A percentile compares a stretch with the other conserved stretches of the same genome.
Evolutionary conservation across 2,329 filamentous ascomycete genomes (phyloP).

Genomic region (Nigrospora osmanthi): DNA sequence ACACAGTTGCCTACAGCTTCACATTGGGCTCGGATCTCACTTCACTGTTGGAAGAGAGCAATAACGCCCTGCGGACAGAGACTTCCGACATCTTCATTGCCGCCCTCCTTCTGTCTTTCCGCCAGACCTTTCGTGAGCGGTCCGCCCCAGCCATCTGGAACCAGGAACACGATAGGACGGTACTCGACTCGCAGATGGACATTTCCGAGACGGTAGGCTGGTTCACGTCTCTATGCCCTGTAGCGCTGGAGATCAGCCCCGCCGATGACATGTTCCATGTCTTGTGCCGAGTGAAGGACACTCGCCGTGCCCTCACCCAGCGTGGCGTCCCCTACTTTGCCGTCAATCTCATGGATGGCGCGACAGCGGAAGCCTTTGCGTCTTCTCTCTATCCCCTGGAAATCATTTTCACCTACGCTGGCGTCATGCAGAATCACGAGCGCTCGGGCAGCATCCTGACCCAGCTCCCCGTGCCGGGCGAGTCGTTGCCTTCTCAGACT

Average conservation of each 20-base stretch:
- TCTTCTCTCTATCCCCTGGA: conserved; percentile 44
- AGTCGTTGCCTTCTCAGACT: conserved; percentile 25
- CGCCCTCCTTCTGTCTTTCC: conserved; percentile 46
- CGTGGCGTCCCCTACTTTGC: conserved; percentile 43
- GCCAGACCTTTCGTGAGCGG: conserved; percentile 45
- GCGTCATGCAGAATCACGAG: conserved; percentile 39
- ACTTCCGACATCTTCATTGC: conserved; percentile 46
- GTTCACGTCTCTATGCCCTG: conserved; percentile 50
- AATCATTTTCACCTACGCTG: conserved; percentile 49
- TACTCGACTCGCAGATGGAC: conserved; percentile 36
- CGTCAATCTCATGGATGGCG: conserved; percentile 20
- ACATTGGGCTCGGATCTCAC: conserved; percentile 32
- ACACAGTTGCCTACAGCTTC: conserved; percentile 33
- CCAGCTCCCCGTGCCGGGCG: conserved; percentile 32
- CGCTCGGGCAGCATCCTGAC: conserved; percentile 40
- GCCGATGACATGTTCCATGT: conserved; percentile 42
- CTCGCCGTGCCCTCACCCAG: conserved; percentile 32
- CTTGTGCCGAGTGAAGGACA: conserved; percentile 46
- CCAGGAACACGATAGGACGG: conserved; percentile 40
- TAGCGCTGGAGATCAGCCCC: conserved; percentile 33
- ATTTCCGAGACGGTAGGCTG: conserved; percentile 51
- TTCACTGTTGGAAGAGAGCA: conserved; percentile 31
- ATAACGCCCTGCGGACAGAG: conserved; percentile 41
- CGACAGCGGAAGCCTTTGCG: conserved; percentile 20
- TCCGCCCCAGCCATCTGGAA: conserved; percentile 44